phyloP scores from a whole-genome alignment of 1,284 basidiomycete genomes.

The Melampsora larici-populina region DNA sequence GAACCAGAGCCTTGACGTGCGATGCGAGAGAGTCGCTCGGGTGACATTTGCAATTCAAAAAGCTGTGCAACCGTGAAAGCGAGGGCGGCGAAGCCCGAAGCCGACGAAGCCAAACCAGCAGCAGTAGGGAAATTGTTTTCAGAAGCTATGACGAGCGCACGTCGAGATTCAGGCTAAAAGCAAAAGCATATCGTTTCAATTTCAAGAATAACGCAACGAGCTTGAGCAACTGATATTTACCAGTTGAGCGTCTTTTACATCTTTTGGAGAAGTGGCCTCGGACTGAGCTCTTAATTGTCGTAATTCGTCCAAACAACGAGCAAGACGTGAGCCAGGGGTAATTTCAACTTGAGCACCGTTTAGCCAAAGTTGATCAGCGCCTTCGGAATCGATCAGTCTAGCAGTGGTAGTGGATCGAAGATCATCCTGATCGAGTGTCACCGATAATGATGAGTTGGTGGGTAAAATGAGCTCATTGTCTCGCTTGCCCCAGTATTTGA shows the following conservation, averaged over 20 bases:
- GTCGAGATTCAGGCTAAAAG: conserved; percentile 64
- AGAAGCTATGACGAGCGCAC: conserved; percentile 79
- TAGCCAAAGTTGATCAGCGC: conserved; percentile 81
- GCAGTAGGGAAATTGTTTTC: conserved; percentile 99
- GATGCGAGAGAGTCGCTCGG: conserved; percentile 78
- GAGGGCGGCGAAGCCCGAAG: conserved; percentile 93
- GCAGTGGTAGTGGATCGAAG: conserved; percentile 90
- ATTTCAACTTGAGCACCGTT: conserved; percentile 88
- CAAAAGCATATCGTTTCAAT: conserved; percentile 18
- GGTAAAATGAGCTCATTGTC: conserved; percentile 92
- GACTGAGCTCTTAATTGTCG: conserved; percentile 70
- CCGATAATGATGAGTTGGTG: conserved; percentile 94
- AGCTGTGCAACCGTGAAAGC: conserved; percentile 82
- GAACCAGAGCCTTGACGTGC: conserved; percentile 96
- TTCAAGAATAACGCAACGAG: background rate
- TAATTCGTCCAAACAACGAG: conserved; percentile 85
- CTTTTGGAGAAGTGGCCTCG: conserved; percentile 59
- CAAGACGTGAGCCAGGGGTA: conserved; percentile 72
- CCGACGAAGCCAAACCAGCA: conserved; percentile 93
- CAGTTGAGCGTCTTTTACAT: background rate
- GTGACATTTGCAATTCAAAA: conserved; percentile 63
- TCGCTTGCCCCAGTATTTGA: conserved; percentile 82
- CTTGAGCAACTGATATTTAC: background rate
- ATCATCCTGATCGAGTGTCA: conserved; percentile 95
- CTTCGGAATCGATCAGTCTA: conserved; percentile 73